A percentile compares a stretch with the other conserved stretches of the same genome.
phyloP scores from a whole-genome alignment of 176 grass and related monocot species.

The Carex scoparia region DNA sequence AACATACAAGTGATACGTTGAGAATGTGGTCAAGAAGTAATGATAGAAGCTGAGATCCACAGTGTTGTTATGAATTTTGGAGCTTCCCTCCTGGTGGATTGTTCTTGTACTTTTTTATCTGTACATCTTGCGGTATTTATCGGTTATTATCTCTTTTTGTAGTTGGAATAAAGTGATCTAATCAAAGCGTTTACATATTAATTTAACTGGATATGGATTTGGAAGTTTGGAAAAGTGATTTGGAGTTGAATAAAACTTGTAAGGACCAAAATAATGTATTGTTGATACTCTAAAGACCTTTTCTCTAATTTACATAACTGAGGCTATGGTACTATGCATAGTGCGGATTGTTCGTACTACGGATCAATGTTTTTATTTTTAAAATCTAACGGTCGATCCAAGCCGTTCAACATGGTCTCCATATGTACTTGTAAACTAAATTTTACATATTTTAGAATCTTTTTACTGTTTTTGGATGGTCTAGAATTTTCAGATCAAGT shows the following conservation, averaged over 20 bases:
- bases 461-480: too few species aligned
- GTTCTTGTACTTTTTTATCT: background rate
- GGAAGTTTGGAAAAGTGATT: background rate
- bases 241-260: background rate
- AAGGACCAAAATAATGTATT: background rate
- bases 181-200: constrained; percentile 1
- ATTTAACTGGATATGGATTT: background rate
- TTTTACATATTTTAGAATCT: too few species aligned
- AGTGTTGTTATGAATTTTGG: background rate
- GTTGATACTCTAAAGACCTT: background rate
- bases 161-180: constrained; percentile 4
- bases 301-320: too few species aligned
- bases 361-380: too few species aligned
- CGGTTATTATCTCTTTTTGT: background rate
- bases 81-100: background rate
- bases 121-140: constrained; percentile 8
- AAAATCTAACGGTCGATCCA: too few species aligned
- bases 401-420: too few species aligned
- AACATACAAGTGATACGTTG: constrained; percentile 44
- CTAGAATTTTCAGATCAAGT: too few species aligned
- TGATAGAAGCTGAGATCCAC: background rate
- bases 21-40: constrained; percentile 18
- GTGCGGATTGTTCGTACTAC: too few species aligned
- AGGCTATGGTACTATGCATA: too few species aligned
- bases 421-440: too few species aligned